Conservation (phyloP, 495 filamentous ascomycete genomes). For the Pseudomonodictys pantanalensis region DNA sequence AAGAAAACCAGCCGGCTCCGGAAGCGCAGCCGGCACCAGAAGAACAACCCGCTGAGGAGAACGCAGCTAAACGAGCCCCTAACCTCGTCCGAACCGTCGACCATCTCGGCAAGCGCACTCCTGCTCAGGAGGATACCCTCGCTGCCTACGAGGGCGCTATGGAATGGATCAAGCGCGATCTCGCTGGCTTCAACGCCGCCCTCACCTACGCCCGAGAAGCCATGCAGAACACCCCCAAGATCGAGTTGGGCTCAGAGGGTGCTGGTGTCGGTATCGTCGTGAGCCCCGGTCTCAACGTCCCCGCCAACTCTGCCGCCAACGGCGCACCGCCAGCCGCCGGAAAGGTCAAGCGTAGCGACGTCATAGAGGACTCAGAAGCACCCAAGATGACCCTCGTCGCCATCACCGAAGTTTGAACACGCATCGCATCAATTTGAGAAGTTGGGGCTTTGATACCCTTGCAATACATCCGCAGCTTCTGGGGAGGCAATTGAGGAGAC, state of each 20-base stretch:
- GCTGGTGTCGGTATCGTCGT: constrained; percentile 34
- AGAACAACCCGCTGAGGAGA: constrained; percentile 25
- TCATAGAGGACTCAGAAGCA: constrained; percentile 21
- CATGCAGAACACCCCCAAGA: constrained; percentile 35
- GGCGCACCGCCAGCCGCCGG: constrained; percentile 16
- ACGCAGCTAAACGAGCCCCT: constrained; percentile 21
- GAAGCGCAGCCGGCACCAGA: constrained; percentile 1
- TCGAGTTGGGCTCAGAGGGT: constrained; percentile 32
- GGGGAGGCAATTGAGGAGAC: not conserved
- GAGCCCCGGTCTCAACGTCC: constrained; percentile 35
- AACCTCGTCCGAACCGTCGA: constrained; percentile 16
- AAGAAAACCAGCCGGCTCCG: constrained; percentile 3
- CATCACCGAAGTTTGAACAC: constrained; percentile 34
- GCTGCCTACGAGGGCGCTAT: constrained; percentile 21
- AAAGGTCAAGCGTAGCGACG: constrained; percentile 16
- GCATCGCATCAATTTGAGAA: not conserved
- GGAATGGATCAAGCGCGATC: constrained; percentile 34
- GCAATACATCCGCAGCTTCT: not conserved
- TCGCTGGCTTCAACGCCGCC: constrained; percentile 33
- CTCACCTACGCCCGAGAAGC: constrained; percentile 34
- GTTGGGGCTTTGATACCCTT: constrained; percentile 18
- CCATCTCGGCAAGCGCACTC: constrained; percentile 10
- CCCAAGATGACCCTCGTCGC: constrained; percentile 36
- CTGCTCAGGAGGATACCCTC: constrained; percentile 3
- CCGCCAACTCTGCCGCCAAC: constrained; percentile 31